A percentile compares a stretch with the other conserved stretches of the same genome.
phyloP scores from a whole-genome alignment of 805 yeast genomes.

The Metschnikowia vanudenii region DNA sequence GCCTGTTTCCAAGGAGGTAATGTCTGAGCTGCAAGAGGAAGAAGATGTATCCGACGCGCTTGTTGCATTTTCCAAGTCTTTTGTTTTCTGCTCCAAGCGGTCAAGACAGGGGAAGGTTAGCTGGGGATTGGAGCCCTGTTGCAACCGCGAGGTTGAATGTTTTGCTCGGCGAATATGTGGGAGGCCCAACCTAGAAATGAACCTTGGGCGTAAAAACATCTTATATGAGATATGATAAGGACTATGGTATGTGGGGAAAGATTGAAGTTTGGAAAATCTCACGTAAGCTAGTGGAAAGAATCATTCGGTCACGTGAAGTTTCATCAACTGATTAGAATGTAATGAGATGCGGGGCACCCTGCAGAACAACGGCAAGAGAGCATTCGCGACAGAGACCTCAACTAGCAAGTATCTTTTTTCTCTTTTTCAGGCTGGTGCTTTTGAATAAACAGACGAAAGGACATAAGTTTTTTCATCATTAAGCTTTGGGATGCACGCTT shows the following conservation, averaged over 20 bases:
- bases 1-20: slow-evolving; percentile 54
- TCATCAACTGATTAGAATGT: slow-evolving; percentile 5
- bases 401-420: no score
- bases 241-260: background rate
- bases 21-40: slow-evolving; percentile 9
- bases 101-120: slow-evolving; percentile 85
- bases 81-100: slow-evolving; percentile 58
- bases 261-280: background rate
- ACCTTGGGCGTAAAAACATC: slow-evolving; percentile 2
- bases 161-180: background rate
- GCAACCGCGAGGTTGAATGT: slow-evolving; percentile 5
- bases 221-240: background rate
- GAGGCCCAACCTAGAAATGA: background rate
- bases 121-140: slow-evolving; percentile 53
- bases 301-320: slow-evolving; percentile 12
- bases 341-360: background rate
- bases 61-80: slow-evolving; percentile 27
- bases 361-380: slow-evolving; percentile 3
- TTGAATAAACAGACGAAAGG: no score
- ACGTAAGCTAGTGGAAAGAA: background rate
- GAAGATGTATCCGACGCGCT: slow-evolving; percentile 11
- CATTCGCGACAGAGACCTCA: no score
- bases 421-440: no score
- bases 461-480: no score
- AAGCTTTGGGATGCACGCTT: no score